Conservation (phyloP, 2,329 filamentous ascomycete species). For the Didymella segeticola region DNA sequence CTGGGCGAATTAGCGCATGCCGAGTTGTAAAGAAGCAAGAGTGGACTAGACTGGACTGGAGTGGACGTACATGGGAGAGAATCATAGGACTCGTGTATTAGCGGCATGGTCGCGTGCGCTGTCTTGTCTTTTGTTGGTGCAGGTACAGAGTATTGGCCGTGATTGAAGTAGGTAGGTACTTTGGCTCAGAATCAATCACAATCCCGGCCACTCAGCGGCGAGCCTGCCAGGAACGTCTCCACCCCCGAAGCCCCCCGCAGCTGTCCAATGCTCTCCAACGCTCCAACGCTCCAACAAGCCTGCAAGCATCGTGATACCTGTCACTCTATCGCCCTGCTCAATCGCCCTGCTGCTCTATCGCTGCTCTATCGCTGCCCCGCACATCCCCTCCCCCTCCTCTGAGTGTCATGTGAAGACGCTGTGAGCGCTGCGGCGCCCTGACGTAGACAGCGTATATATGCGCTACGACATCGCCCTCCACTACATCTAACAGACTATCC, state of each 20-base stretch:
- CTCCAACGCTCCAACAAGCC: too few relatives aligned
- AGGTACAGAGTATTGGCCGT: conserved; percentile 3
- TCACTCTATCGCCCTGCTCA: too few relatives aligned
- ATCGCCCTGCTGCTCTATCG: too few relatives aligned
- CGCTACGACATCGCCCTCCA: neutral
- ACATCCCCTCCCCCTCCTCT: neutral
- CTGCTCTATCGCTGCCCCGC: neutral
- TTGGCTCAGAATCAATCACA: neutral
- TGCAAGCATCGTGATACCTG: neutral
- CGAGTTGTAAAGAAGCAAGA: conserved; percentile 67
- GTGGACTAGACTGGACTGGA: conserved; percentile 18
- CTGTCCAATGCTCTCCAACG: too few relatives aligned
- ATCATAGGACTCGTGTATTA: conserved; percentile 75
- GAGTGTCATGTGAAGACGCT: conserved; percentile 4
- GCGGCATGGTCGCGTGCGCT: conserved; percentile 69
- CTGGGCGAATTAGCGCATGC: conserved; percentile 55
- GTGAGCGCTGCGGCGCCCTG: neutral
- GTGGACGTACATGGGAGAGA: conserved; percentile 76
- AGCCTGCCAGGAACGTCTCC: neutral
- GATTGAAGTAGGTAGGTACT: neutral
- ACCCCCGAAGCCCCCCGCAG: neutral
- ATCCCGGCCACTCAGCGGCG: conserved; percentile 21
- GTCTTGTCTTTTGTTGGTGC: too few relatives aligned
- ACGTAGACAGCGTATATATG: conserved; percentile 13
- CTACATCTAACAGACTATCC: conserved; percentile 1